Base-by-base conservation (phyloP, 306 rosid genomes). In the Carpinus fangiana region DNA sequence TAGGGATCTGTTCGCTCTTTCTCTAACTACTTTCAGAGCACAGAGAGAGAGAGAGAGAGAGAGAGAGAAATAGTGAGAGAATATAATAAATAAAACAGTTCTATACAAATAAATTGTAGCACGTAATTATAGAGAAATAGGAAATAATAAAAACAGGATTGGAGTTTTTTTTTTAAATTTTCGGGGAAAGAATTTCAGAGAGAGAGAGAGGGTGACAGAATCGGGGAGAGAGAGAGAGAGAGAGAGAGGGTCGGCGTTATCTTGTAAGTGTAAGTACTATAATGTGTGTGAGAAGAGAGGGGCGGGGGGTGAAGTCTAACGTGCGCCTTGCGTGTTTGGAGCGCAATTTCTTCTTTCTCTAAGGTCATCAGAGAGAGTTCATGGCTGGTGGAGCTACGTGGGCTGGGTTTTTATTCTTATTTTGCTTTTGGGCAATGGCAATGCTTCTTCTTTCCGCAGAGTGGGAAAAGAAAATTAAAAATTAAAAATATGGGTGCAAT, bases 1-100 rank as follows among this genome's bases (percentile, higher is more conserved):
- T 73, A 86, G 89, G 96, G 98, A 95, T 95, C 98, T 88, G 74
- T 83, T 80, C 77, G 70, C 47, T 62, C 78, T 82, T 76, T 53
- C 68, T 76, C 89, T 82, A 79, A 86, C 87, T 57, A 72, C 88
- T 77, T 47, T 26, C 87, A 76, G 69, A 85, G 36, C 76, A 75
- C 81, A 79, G 79, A 78, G 78, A 74, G 62, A 88, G 17, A 83
- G 12, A 74, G 62, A 88, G 17, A 83, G 12, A 74, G 53, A 69
- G 67, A 77, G 64, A 45, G 17, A 21, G 13, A 26, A 6, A 64
- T 7, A 34, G 46, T 31, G 48, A 60, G 9, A 14, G 43, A 66
- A 18, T 36, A 36, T 66, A 1, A 9, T 18, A 66, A 31, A 62
- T 5, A 17, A 66, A 36, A 17, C 50, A 16, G 28, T 36, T 8